Base-by-base conservation (phyloP, 2,329 filamentous ascomycete species). In the Trichoderma arundinaceum region DNA sequence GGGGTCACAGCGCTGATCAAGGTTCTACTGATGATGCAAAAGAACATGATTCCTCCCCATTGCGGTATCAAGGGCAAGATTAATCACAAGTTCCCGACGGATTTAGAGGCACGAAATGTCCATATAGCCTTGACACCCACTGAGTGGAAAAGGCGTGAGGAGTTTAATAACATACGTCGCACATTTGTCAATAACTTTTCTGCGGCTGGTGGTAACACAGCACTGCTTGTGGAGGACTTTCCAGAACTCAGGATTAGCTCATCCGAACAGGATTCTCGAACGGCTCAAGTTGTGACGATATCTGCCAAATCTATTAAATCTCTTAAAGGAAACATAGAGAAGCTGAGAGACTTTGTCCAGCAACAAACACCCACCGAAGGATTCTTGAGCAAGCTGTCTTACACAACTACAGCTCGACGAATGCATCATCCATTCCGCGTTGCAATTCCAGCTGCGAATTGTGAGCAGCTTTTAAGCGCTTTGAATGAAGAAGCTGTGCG, bases 121-220 rank as follows among this genome's bases (percentile, higher is more conserved):
- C 67, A 73, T 80, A 52, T 62, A 2, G 48, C 59, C 1, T 22
- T 17, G 35, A 19, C 38, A 5, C 9, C 32, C 3, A 53, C 48
- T 0, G 28, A 33, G 32, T 60, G 38, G 59, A 44, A 32, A 9
- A 22, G 49, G 1, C 33, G 22, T 10, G 39, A 0, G 77, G 80
- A 0, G 83, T 80, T 71, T 71, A 69, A 60, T n/a, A 60, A 60
- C 22, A 49, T 60, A 2, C 57, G 57, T 12, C 57, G 57, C 10
- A 32, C 57, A 7, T 60, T 60, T 41, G 77, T 90, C 67, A 92
- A 92, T 76, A 90, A 90, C 77, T 91, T 90, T 72, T 86, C 85
- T 68, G 90, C 90, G 7, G 88, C 89, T 48, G 90, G 90, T 69
- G 89, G 89, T 10, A 92, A 92, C 75, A 90, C 88, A 1, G 86